These are phyloP conservation scores for Vitis hybrid DNA, from an alignment of 177 flowering plant species.

Conservation along the genomic window DNA sequence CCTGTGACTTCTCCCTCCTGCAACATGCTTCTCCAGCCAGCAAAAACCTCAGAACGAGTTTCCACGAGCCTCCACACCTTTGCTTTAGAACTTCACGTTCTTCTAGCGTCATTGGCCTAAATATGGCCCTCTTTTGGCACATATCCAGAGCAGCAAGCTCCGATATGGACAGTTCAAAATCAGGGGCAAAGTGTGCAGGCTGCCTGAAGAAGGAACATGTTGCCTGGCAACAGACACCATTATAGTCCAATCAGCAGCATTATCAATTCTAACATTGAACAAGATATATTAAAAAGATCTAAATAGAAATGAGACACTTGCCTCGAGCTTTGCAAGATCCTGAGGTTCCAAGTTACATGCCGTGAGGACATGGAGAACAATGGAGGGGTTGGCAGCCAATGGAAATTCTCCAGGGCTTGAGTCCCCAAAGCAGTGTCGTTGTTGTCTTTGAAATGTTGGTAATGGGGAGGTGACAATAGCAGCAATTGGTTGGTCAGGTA, in stretches of 20 bases:
- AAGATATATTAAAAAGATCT: not conserved
- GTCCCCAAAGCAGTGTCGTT: constrained; percentile 85
- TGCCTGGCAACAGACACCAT: constrained; percentile 55
- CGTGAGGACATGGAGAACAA: constrained; percentile 92
- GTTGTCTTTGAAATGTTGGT: constrained; percentile 57
- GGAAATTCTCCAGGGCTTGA: constrained; percentile 88
- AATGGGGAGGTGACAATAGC: constrained; percentile 50
- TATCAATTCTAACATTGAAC: constrained; percentile 49
- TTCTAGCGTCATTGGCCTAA: constrained; percentile 72
- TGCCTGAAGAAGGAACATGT: constrained; percentile 87
- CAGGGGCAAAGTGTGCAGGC: constrained; percentile 88
- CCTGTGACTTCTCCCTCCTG: constrained; percentile 84
- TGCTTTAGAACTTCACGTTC: constrained; percentile 55
- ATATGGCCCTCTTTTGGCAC: constrained; percentile 87
- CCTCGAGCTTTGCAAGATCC: constrained; percentile 96
- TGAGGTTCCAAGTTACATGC: constrained; percentile 82
- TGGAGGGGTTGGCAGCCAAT: constrained; percentile 84
- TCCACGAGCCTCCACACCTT: constrained; percentile 96
- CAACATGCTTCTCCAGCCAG: constrained; percentile 87
- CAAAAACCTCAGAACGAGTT: constrained; percentile 81
- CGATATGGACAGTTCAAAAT: constrained; percentile 64
- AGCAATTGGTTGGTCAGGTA: constrained; percentile 67
- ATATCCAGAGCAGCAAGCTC: constrained; percentile 96
- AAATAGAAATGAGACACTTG: constrained; percentile 38
- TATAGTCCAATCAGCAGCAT: constrained; percentile 59